Base-by-base conservation (phyloP, 345 rosid species). In the Sonneratia caseolaris region DNA sequence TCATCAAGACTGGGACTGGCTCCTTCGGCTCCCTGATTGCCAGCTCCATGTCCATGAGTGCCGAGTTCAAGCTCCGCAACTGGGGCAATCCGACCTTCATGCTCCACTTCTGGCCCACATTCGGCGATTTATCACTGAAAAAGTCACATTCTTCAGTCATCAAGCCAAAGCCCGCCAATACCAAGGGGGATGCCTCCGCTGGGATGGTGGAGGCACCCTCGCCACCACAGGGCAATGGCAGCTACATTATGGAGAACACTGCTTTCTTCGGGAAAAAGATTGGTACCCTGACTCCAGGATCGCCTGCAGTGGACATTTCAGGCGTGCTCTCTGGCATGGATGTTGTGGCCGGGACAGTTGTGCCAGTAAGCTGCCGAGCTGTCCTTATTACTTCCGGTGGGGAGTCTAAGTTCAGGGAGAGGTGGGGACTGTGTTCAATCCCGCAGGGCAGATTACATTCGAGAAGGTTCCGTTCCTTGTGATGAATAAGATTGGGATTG, bases 401-500 rank as follows among this genome's bases (percentile, higher is more conserved):
- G 98, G 98, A 3, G 85, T 94, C 57, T 83, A 91, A 88, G 84
- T 88, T 70, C 98, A 97, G 5, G 79, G 85, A 55, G 93, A 88
- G 76, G 75, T 72, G 22, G 84, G 81, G 69, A 74, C 38, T 5
- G 83, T 81, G 10, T 59, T 53, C 19, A 78, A 76, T 55, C 82
- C 84, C 8, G 74, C 82, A 64, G 83, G 78, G 51, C 88, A 83
- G 70, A 70, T 89, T 66, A 82, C 89, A 59, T 45, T 87, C 4
- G 76, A 80, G 78, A 94, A 84, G 74, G 80, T 91, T 11, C 97
- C 97, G 10, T 86, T 85, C 69, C 71, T 91, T n/a, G 93, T 89
- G 78, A 85, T 95, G 96, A 86, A 91, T 70, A 95, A 95, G 83
- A 84, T 91, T 7, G 96, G 96, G 57, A 82, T 95, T 77, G 99